Evolutionary conservation across 148 eudicot genomes (phyloP), one percentile per base, ranked within the genome.

Genomic region (Chenopodium quinoa): DNA sequence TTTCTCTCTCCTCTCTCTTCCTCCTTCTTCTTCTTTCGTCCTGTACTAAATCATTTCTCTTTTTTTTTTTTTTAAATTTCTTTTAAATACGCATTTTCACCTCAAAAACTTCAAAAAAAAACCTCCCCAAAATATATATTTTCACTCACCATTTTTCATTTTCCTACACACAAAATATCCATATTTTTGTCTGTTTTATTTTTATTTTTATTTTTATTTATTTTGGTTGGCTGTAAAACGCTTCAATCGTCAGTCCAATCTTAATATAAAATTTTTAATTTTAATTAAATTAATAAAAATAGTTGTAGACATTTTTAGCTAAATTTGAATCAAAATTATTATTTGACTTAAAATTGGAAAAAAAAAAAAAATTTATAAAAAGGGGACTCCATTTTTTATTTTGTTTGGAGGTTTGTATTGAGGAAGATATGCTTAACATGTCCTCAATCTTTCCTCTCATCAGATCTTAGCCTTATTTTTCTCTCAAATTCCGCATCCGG

Each of bases 361-460:
- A 50, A 48, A 40, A 34, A 34, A 31, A 46, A 37, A 52, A 71
- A 77, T 40, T 56, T 14, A 54, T 23, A 69, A 82, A 71, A 47
- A 48, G 71, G 32, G 71, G 32, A 32, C 63, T 66, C 71, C 63
- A 76, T 76, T 62, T 56, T 77, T 74, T 32, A 23, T 46, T 70
- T 82, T 68, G 31, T 62, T 75, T 52, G 50, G 27, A 20, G 65
- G 67, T 64, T 25, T 73, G 80, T 77, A 78, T 78, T 77, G 81
- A 66, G 34, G 86, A 83, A 78, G 85, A 83, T 83, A 85, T 86
- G 80, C 79, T 86, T 64, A 83, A 74, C 83, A 83, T 83, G 79
- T 73, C 88, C 82, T 81, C 88, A 81, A 81, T 78, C 77, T 54
- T 22, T 75, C 37, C 69, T 78, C 58, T 83, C 80, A 86, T 83